phyloP scores from a whole-genome alignment of 169 alveolate genomes.

The Babesia ovis region DNA sequence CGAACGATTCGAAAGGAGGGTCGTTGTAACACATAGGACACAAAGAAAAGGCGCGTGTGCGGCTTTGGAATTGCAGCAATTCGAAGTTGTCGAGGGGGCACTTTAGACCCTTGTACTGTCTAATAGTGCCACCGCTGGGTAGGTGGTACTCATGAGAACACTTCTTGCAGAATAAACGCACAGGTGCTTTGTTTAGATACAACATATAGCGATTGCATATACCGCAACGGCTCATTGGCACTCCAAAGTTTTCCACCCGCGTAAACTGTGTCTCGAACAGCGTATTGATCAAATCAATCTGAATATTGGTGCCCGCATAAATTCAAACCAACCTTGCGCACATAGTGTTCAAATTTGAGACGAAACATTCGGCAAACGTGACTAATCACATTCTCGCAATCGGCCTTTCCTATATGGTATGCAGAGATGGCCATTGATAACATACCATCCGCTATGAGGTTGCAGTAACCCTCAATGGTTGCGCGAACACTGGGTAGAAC shows the following conservation, averaged over 20 bases:
- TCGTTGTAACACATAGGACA: conserved; percentile 81
- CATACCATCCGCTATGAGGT: conserved; percentile 79
- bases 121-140: conserved; percentile 78
- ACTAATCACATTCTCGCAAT: conserved; percentile 76
- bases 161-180: conserved; percentile 72
- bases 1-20: conserved; percentile 72
- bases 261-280: conserved; percentile 31
- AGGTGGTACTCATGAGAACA: conserved; percentile 74
- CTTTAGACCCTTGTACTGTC: conserved; percentile 75
- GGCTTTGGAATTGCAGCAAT: conserved; percentile 61
- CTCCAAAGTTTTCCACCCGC: conserved; percentile 41
- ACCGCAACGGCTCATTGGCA: conserved; percentile 75
- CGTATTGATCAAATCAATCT: conserved; percentile 48
- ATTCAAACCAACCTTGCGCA: conserved; percentile 74
- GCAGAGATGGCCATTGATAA: background rate
- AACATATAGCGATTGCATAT: conserved; percentile 78
- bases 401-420: conserved; percentile 77
- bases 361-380: conserved; percentile 86
- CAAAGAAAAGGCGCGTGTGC: conserved; percentile 59
- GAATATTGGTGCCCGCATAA: conserved; percentile 70
- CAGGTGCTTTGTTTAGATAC: conserved; percentile 69
- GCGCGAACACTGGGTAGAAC: conserved; percentile 89
- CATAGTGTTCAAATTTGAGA: conserved; percentile 81
- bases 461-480: conserved; percentile 87
- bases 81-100: conserved; percentile 84